Evolutionary conservation across 148 eudicot genomes (phyloP).

Genomic region (Pouteria glomerata): DNA sequence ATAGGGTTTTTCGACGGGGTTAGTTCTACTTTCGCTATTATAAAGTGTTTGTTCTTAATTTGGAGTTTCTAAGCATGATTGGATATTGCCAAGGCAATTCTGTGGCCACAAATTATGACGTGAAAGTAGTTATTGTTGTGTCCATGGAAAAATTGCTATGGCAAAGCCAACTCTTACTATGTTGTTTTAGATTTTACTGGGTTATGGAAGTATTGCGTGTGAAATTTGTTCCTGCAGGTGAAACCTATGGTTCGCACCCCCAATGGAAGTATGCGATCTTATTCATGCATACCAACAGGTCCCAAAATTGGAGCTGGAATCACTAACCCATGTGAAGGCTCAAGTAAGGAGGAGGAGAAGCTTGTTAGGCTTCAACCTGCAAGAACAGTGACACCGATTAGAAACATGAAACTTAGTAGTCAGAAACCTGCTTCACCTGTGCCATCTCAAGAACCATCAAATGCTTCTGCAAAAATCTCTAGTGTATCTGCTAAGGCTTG

Average conservation of each 20-base stretch:
- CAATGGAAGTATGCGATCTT: conserved; percentile 36
- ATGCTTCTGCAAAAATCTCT: conserved; percentile 22
- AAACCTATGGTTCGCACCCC: conserved; percentile 62
- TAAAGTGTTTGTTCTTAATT: not conserved
- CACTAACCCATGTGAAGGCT: conserved; percentile 30
- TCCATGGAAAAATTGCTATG: not conserved
- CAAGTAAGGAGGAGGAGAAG: conserved; percentile 35
- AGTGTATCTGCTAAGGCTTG: conserved; percentile 12
- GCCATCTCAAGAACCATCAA: conserved; percentile 20
- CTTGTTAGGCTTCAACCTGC: conserved; percentile 25
- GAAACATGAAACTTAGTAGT: conserved; percentile 30
- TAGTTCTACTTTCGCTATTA: conserved; percentile 28
- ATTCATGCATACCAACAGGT: conserved; percentile 39
- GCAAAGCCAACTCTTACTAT: not conserved
- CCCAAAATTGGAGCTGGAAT: conserved; percentile 38
- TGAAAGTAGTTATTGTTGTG: not conserved
- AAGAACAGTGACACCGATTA: conserved; percentile 19
- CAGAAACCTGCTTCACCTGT: conserved; percentile 25
- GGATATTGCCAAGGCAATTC: conserved; percentile 4
- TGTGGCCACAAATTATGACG: not conserved
- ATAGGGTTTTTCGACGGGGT: conserved; percentile 98
- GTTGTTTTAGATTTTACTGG: not conserved
- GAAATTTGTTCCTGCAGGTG: conserved; percentile 36
- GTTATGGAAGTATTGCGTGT: not conserved
- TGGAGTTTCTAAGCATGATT: not conserved